Evolutionary conservation across 192 early-diverging fungal species (phyloP), one percentile per base, ranked within the genome.

Genomic region (Coemansia erecta): DNA sequence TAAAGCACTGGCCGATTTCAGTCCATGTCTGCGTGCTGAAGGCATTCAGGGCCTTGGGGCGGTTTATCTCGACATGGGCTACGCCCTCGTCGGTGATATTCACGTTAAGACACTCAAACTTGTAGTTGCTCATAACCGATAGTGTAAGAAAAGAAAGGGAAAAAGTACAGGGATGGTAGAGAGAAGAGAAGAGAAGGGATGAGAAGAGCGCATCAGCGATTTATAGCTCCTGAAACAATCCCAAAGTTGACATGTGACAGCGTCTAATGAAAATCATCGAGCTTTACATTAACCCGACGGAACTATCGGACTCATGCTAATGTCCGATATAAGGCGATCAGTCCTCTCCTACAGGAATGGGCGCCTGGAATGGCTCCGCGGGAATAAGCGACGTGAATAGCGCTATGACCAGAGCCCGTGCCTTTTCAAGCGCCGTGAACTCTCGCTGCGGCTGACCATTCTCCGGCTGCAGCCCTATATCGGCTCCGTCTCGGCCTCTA

Each of bases 11-110:
- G 1, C 77, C 64, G 13, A 92, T 63, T 24, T 94, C 94, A 1
- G 45, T 61, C 85, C 89, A 90, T 53, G 86, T 80, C 50, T 66
- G 62, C 41, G 61, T 60, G 72, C 85, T 92, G 77, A 94, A 89
- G 31, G 91, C 83, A 73, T 98, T 98, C 26, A 93, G 79, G 54
- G 90, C 85, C 65, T 85, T 68, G 12, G 96, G 88, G 7, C 94
- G 74, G 77, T 91, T 89, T 55, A 98, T 80, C 53, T 90, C 82
- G 14, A 98, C 92, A 54, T 88, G 89, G 21, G 88, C 79, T 46
- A 98, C 87, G 24, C 78, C 75, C 13, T 84, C 81, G 5, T 75
- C 31, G n/a, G 80, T 62, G 58, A 87, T 75, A 35, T 65, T 60
- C 26, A 85, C 85, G 42, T 82, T 82, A 54, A 92, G 62, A 53